phyloP scores from a whole-genome alignment of 2,329 filamentous ascomycete species.

The Thelonectria rubi region DNA sequence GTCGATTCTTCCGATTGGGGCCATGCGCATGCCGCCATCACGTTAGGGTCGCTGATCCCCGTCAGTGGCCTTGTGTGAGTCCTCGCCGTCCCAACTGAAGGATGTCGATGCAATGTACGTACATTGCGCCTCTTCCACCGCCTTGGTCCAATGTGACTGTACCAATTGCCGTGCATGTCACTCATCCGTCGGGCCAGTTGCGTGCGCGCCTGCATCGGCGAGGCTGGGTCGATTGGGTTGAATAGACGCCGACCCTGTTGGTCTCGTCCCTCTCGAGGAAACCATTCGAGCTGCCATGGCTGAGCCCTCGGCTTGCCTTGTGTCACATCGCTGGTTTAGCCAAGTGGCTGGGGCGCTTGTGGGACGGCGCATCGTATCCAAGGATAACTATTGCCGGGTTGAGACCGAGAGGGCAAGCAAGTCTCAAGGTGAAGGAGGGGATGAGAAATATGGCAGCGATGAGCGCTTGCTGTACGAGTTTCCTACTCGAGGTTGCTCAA shows the following conservation, averaged over 20 bases:
- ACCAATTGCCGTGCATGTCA: conserved; percentile 2
- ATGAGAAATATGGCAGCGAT: not conserved
- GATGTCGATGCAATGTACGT: conserved; percentile 16
- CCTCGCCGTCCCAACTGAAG: not conserved
- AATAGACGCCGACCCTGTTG: conserved; percentile 44
- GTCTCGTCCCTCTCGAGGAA: conserved; percentile 15
- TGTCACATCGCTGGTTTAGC: conserved; percentile 26
- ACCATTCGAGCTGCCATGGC: conserved; percentile 30
- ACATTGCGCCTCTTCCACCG: conserved; percentile 5
- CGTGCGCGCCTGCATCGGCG: conserved; percentile 36
- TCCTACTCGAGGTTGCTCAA: too few relatives aligned
- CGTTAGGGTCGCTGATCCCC: conserved; percentile 44
- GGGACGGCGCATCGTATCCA: conserved; percentile 15
- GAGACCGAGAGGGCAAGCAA: not conserved
- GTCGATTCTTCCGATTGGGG: conserved; percentile 46
- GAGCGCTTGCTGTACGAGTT: conserved; percentile 10
- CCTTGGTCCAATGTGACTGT: conserved; percentile 1
- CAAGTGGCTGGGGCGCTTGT: conserved; percentile 17
- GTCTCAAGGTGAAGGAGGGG: not conserved
- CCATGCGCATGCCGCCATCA: conserved; percentile 31
- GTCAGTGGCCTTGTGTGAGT: conserved; percentile 46
- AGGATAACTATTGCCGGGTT: not conserved
- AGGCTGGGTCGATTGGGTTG: conserved; percentile 40
- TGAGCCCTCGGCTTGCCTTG: conserved; percentile 24
- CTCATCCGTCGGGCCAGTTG: conserved; percentile 1